Conservation (phyloP, 2,329 filamentous ascomycete genomes). For the Calonectria pseudoturangicola region DNA sequence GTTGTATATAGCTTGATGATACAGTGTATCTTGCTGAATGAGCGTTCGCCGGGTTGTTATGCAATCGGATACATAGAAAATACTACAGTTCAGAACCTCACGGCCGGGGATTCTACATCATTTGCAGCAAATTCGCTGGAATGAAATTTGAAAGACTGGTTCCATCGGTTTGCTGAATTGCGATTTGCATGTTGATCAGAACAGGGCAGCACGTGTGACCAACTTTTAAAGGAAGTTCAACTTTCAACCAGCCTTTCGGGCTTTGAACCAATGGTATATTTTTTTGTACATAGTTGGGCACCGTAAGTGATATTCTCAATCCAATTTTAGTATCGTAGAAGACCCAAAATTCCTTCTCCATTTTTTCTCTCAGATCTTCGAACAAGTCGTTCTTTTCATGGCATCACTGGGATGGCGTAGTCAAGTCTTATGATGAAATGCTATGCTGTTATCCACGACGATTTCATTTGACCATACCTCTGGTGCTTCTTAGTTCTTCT, state of each 20-base stretch:
- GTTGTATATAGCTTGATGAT: not conserved
- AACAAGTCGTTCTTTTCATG: not conserved
- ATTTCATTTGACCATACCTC: not conserved
- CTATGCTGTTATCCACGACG: not conserved
- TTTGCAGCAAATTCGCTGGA: not conserved
- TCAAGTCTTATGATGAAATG: not conserved
- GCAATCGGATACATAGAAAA: not conserved
- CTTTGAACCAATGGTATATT: not conserved
- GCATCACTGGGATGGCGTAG: not conserved
- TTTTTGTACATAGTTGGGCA: not conserved
- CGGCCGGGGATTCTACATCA: no score
- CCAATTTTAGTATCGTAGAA: not conserved
- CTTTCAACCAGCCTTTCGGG: not conserved
- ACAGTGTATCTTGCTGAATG: not conserved
- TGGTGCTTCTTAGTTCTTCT: slow-evolving; percentile 49
- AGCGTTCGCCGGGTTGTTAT: not conserved
- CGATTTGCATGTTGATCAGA: no score
- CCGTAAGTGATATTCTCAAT: not conserved
- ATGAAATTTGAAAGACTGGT: not conserved
- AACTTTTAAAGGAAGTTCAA: not conserved
- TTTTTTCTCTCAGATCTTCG: not conserved
- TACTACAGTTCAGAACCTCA: not conserved
- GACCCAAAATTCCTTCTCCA: not conserved
- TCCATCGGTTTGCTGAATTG: no score
- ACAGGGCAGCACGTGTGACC: no score